Evolutionary conservation across 1,139 yeast species (phyloP).

Genomic region (Saccharomyces hybrid): DNA sequence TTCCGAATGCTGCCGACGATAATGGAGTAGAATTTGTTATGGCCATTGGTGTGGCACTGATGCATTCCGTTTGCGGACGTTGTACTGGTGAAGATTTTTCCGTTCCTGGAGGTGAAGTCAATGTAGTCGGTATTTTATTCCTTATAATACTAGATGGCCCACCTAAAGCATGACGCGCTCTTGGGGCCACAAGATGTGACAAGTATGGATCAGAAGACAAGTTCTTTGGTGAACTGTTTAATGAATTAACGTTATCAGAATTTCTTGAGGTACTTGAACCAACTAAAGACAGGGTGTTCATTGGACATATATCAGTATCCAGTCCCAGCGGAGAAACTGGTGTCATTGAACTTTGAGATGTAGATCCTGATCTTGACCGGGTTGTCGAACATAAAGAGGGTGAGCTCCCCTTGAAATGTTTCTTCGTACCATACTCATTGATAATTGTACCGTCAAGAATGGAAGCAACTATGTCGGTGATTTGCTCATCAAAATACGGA

Average conservation of each 20-base stretch:
- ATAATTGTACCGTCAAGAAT: conserved; percentile 20
- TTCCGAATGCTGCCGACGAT: conserved; percentile 2
- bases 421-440: conserved; percentile 15
- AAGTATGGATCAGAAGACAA: conserved; percentile 7
- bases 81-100: not conserved
- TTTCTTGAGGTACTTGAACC: conserved; percentile 8
- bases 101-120: conserved; percentile 8
- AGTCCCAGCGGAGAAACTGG: conserved; percentile 6
- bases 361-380: conserved; percentile 4
- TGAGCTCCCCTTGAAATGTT: conserved; percentile 7
- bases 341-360: conserved; percentile 7
- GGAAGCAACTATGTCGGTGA: conserved; percentile 19
- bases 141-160: conserved; percentile 1
- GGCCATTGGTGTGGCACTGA: conserved; percentile 5
- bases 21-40: conserved; percentile 12
- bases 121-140: conserved; percentile 6
- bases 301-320: conserved; percentile 9
- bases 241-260: conserved; percentile 5
- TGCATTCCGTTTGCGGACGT: conserved; percentile 1
- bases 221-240: conserved; percentile 5
- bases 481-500: conserved; percentile 20
- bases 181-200: conserved; percentile 12
- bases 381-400: conserved; percentile 8
- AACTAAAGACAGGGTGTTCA: conserved; percentile 4
- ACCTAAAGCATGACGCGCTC: conserved; percentile 5